Evolutionary conservation across 768 basidiomycete species (phyloP), one percentile per base, ranked within the genome.

Genomic region (Pisolithus albus): DNA sequence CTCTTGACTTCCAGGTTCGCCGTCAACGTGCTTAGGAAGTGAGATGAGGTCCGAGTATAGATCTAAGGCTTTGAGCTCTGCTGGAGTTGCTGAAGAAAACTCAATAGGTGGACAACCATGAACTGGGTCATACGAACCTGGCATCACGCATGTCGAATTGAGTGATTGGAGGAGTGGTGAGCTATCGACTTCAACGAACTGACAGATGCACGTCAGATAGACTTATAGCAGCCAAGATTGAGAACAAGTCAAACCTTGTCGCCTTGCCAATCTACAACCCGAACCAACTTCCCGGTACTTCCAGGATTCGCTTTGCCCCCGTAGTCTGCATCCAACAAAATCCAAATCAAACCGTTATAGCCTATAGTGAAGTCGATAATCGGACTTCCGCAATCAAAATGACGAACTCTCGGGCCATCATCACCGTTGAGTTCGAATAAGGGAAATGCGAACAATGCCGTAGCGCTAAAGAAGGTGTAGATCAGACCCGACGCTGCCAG

Each of bases 371-470:
- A 86, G 56, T 84, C 79, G 37, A 86, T 62, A 5, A 90, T 70
- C 13, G 87, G 87, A 41, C 67, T 69, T 7, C 69, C 70, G 46
- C 88, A 75, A 60, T 84, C 77, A 24, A 80, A 64, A 21, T 69
- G 59, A 15, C 64, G 64, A 37, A 81, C 54, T 50, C 40, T 59
- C 45, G 53, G 57, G 39, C 38, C 57, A 41, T 54, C 58, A 48
- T 38, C 57, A 44, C 42, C 55, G 43, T 51, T 68, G 54, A 63
- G 64, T 45, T 51, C 68, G 54, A 63, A 65, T 67, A 58, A 68
- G 52, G 56, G 63, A 66, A 70, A 72, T 46, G 67, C 72, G 64
- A 89, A 91, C 9, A 92, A 59, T 0, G 88, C 86, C 1, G 83
- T 82, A 3, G 81, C 78, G 18, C 89, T 91, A 61, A 32, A 19